Base-by-base conservation (phyloP, 2,329 filamentous ascomycete species). In the Nemania sp. region DNA sequence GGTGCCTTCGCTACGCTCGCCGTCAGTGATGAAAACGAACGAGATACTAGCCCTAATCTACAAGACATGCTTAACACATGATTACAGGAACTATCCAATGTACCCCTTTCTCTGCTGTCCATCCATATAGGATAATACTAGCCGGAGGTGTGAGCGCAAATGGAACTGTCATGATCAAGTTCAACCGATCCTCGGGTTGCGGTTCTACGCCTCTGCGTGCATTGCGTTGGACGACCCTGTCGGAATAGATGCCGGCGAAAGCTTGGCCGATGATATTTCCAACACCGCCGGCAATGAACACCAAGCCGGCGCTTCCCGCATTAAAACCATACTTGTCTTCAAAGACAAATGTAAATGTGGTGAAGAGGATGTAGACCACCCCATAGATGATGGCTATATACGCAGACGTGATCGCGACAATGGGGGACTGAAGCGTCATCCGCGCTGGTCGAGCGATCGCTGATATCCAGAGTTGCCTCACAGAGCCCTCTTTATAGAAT, bases 361-460 rank as follows among this genome's bases (percentile, higher is more conserved):
- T 86, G 72, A 89, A 84, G n/a, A 88, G 2, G 0, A 80, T 83
- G 74, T 88, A 90, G 0, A 89, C 73, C 47, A 87, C 84, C 1
- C 86, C 87, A 71, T 88, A 90, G 0, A 85, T 79, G 35, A 89
- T 78, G 8, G 86, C 86, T 59, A 87, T 82, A 66, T 88, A 88
- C 24, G 11, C 24, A 1, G 88, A 82, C 26, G 87, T 80, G 20
- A 84, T 73, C 2, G 86, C 81, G 13, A 87, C 77, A 63, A 86
- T 85, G 6, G 84, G 87, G 1, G 82, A 86, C 6, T 80, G 81
- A 69, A 89, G 74, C 3, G 92, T 83, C 74, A 92, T 84, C 72
- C 85, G 85, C 22, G 77, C 64, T 43, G 80, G 82, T 24, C 79
- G 83, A 3, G 79, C 57, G 54, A 85, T 75, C 71, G 84, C 81